Evolutionary conservation across 2,329 filamentous ascomycete genomes (phyloP).

Genomic region (Claviceps sorghi): DNA sequence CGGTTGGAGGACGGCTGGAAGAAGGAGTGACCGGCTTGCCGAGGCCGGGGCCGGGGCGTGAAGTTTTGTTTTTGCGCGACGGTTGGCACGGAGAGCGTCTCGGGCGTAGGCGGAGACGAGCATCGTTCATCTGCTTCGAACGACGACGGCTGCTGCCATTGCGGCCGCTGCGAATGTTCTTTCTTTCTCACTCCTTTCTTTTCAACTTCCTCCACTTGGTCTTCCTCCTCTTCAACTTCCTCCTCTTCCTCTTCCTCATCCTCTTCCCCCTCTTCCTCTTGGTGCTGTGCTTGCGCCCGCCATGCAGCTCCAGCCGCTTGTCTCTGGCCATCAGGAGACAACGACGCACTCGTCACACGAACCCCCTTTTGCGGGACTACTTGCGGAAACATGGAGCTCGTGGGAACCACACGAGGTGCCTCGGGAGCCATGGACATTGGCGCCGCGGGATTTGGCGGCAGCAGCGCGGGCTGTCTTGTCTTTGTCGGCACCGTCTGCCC

Average conservation of each 20-base stretch:
- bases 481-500: slow-evolving; percentile 17
- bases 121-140: neutral
- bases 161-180: neutral
- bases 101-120: slow-evolving; percentile 17
- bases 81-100: slow-evolving; percentile 18
- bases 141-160: neutral
- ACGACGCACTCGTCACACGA: slow-evolving; percentile 18
- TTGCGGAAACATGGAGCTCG: slow-evolving; percentile 27
- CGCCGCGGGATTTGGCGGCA: neutral
- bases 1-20: slow-evolving; percentile 21
- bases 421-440: slow-evolving; percentile 8
- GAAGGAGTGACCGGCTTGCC: slow-evolving; percentile 21
- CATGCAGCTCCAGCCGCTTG: neutral
- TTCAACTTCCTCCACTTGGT: neutral
- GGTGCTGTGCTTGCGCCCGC: neutral
- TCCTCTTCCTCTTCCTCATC: neutral
- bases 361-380: slow-evolving; percentile 18
- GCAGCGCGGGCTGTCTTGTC: slow-evolving; percentile 5
- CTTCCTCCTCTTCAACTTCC: neutral
- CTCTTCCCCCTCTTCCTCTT: neutral
- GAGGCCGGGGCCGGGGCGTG: slow-evolving; percentile 26
- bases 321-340: slow-evolving; percentile 18
- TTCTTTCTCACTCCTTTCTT: neutral
- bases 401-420: slow-evolving; percentile 13
- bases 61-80: slow-evolving; percentile 35